phyloP scores from a whole-genome alignment of 1,284 basidiomycete genomes.

The Rhodotorula sp. region DNA sequence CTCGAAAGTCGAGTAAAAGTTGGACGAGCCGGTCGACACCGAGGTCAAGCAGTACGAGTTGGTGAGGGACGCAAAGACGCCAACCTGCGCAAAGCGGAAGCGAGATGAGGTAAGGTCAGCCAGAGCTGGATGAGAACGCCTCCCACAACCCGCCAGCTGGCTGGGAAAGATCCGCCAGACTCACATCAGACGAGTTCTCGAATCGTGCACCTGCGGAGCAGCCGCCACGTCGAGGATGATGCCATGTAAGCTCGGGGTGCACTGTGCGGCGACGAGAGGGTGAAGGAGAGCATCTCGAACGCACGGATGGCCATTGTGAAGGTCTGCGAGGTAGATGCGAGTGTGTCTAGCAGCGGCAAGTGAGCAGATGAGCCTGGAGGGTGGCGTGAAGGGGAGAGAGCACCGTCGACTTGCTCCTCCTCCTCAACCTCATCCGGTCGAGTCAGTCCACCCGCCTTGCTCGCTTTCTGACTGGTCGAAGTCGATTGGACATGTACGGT shows the following conservation, averaged over 20 bases:
- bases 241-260: conserved; percentile 25
- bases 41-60: conserved; percentile 81
- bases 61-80: conserved; percentile 70
- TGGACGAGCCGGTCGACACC: conserved; percentile 69
- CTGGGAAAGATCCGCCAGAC: conserved; percentile 20
- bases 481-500: no score
- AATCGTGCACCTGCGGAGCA: conserved; percentile 57
- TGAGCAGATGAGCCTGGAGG: background rate
- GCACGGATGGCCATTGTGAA: conserved; percentile 55
- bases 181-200: conserved; percentile 95
- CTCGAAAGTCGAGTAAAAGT: conserved; percentile 98
- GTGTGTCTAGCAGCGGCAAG: background rate
- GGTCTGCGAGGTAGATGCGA: background rate
- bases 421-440: no score
- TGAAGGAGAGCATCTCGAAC: conserved; percentile 39
- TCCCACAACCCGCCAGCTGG: background rate
- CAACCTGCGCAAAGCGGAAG: conserved; percentile 34
- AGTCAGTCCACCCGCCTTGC: no score
- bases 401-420: no score
- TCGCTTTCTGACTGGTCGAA: no score
- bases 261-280: background rate
- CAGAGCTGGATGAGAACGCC: background rate
- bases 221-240: background rate
- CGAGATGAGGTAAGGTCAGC: background rate
- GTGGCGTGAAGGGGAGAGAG: background rate